phyloP scores from a whole-genome alignment of 768 basidiomycete genomes.

The Phallus indusiatus region DNA sequence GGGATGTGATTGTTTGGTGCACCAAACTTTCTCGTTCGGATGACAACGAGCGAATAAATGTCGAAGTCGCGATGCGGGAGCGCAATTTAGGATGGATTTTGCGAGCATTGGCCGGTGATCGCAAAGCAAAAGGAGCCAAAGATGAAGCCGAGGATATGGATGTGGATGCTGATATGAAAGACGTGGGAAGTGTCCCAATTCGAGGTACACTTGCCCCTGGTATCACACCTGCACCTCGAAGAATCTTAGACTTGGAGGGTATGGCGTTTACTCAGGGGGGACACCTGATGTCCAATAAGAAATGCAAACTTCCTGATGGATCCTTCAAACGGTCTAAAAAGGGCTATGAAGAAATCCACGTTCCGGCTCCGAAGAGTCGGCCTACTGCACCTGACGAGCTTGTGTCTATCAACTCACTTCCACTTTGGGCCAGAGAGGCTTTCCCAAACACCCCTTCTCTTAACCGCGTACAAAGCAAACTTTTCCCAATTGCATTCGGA shows the following conservation, averaged over 20 bases:
- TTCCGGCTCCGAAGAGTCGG: conserved; percentile 84
- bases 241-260: conserved; percentile 78
- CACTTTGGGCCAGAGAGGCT: conserved; percentile 79
- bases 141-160: conserved; percentile 58
- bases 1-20: conserved; percentile 96
- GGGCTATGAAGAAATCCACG: conserved; percentile 96
- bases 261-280: conserved; percentile 97
- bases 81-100: conserved; percentile 95
- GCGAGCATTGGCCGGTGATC: conserved; percentile 76
- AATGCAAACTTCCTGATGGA: conserved; percentile 93
- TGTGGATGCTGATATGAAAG: conserved; percentile 43
- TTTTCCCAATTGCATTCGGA: conserved; percentile 88
- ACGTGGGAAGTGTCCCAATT: conserved; percentile 45
- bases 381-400: conserved; percentile 52
- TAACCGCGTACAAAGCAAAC: conserved; percentile 88
- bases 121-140: conserved; percentile 43
- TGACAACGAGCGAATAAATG: conserved; percentile 81
- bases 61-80: conserved; percentile 98
- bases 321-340: conserved; percentile 96
- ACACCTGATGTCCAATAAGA: conserved; percentile 97
- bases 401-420: conserved; percentile 64
- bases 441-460: conserved; percentile 63
- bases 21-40: conserved; percentile 89
- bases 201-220: conserved; percentile 85
- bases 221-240: conserved; percentile 77